Base-by-base conservation (phyloP, 208 protist species). In the Leptomonas pyrrhocoris region DNA sequence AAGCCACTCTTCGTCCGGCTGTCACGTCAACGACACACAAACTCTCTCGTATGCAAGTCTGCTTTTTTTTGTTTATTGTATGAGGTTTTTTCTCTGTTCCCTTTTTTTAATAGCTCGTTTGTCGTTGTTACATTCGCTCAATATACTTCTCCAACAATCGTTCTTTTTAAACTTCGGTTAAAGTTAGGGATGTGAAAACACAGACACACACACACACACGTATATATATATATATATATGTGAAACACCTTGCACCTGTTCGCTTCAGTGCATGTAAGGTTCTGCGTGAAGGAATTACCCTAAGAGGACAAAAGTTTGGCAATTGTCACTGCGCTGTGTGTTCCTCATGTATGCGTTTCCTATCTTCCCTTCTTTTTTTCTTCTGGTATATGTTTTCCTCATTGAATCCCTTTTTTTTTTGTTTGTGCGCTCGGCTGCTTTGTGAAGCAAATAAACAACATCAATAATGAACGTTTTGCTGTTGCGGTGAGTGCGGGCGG, bases 331-430 rank as follows among this genome's bases (percentile, higher is more conserved):
- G 34, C 9, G 34, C 9, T 38, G 34, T 38, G 34, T 38, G 34
- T 38, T 9, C 9, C 34, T 3, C 34, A 38, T 9, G 34, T 9
- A 9, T 62, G 7, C 23, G 1, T 55, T 28, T 65, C 40, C 21
- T 19, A 23, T 43, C 2, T 3, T 56, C 2, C 2, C 25, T 9
- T 5, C 18, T 45, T 53, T 40, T 23, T 31, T 18, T n/a, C n/a
- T n/a, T n/a, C n/a, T n/a, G n/a, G n/a, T n/a, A n/a, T n/a, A n/a
- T n/a, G n/a, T n/a, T n/a, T n/a, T n/a, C n/a, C n/a, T n/a, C n/a
- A n/a, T n/a, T n/a, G n/a, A n/a, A n/a, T 23, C 18, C 19, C 25
- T 28, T n/a, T 51, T 50, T 25, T 67, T n/a, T 61, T n/a, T 58
- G 54, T 73, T 31, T 60, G 27, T 36, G 16, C 49, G 18, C 18